These are phyloP conservation scores for Verbascum thapsus DNA, from an alignment of 257 asterid species.

Conservation along the genomic window DNA sequence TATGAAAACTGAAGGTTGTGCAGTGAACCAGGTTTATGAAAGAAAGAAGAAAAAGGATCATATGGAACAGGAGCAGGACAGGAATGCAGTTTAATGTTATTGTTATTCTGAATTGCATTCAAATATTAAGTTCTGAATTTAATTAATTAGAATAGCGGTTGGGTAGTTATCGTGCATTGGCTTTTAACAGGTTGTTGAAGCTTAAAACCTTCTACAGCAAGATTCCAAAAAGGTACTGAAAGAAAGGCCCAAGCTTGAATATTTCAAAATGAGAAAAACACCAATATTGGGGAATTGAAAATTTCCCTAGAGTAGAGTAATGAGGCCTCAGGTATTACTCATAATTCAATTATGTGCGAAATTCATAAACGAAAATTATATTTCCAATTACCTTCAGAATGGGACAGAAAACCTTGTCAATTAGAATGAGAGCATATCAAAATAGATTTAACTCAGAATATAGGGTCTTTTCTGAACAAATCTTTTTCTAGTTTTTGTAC, in stretches of 20 bases:
- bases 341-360: slow-evolving; percentile 3
- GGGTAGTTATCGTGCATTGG: too few relatives aligned
- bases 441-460: neutral
- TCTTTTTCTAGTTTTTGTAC: neutral
- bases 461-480: neutral
- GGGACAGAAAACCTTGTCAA: neutral
- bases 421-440: slow-evolving; percentile 13
- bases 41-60: too few relatives aligned
- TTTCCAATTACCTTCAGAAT: neutral
- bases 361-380: neutral
- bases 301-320: neutral
- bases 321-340: neutral
- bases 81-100: too few relatives aligned
- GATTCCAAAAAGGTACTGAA: slow-evolving; percentile 1
- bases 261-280: slow-evolving; percentile 1
- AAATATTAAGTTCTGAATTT: too few relatives aligned
- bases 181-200: neutral
- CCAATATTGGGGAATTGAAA: slow-evolving; percentile 1
- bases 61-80: too few relatives aligned
- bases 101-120: too few relatives aligned
- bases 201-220: neutral
- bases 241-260: slow-evolving; percentile 9
- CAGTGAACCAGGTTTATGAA: too few relatives aligned
- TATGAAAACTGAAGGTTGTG: slow-evolving; percentile 22
- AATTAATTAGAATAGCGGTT: too few relatives aligned